Evolutionary conservation across 306 rosid genomes (phyloP), one percentile per base, ranked within the genome.

Genomic region (Delonix regia): DNA sequence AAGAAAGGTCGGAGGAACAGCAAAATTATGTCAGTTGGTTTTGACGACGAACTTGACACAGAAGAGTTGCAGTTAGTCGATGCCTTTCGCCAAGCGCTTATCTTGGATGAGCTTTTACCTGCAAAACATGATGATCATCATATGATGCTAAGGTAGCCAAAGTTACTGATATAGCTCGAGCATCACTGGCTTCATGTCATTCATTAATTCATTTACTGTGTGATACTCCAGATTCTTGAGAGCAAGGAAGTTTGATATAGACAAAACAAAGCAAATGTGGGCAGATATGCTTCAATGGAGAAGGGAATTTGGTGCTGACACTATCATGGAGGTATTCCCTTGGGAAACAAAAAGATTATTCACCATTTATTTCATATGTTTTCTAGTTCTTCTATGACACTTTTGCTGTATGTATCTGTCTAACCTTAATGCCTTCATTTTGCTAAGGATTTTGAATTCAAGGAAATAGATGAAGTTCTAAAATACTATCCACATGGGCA

Each of bases 261-360:
- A 96, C 76, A 96, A 96, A 80, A 61, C 98, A 74, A 96, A 96
- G 87, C 96, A 96, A 81, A 96, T 96, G 99, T 96, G 99, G 99
- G n/a, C 86, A 74, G 99, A 96, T 62, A 96, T 91, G 99, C 94
- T 96, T 14, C 88, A 86, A 21, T 96, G 98, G 99, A 93, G 98
- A 87, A 86, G 75, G 80, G 96, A 96, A 73, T 93, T 91, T 77
- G 97, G 92, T 30, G 88, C 96, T 33, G 99, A 93, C 88, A 96
- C 93, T n/a, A 82, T 95, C 65, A 79, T 87, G 96, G 98, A 93
- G 99, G 99, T 94, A 87, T 24, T 71, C 44, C 13, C 36, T 18
- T 48, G 42, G n/a, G 7, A 14, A 39, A 41, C 30, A 69, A 4
- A 53, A 51, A 15, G 48, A 42, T 27, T 27, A 28, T 60, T 71